A percentile compares a stretch with the other conserved stretches of the same genome.
phyloP scores from a whole-genome alignment of 2,329 filamentous ascomycete species.

The Blastomyces emzantsi region DNA sequence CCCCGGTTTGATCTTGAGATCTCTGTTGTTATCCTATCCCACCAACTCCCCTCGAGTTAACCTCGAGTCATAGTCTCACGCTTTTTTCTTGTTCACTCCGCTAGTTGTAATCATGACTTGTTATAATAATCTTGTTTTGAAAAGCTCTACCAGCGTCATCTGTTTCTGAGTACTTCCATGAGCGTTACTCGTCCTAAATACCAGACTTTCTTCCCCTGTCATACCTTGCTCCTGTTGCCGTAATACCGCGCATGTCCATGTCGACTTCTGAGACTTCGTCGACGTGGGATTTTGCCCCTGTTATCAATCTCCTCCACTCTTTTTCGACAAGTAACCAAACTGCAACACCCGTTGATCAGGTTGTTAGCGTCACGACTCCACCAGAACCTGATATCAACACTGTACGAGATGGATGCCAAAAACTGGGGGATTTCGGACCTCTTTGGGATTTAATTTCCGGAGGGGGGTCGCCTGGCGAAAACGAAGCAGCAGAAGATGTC shows the following conservation, averaged over 20 bases:
- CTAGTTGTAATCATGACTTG: background rate
- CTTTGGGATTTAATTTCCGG: conserved; percentile 35
- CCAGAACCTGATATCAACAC: conserved; percentile 12
- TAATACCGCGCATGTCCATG: conserved; percentile 16
- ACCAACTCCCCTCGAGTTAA: background rate
- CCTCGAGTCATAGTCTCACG: conserved; percentile 2
- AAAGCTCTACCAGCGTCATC: conserved; percentile 1
- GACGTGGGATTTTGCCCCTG: conserved; percentile 40
- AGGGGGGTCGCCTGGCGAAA: conserved; percentile 14
- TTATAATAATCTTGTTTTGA: background rate
- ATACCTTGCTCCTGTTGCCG: background rate
- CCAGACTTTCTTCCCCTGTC: background rate
- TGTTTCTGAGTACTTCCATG: background rate
- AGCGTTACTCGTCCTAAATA: background rate
- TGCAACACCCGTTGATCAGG: conserved; percentile 9
- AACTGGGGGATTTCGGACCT: conserved; percentile 37
- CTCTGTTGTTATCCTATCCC: background rate
- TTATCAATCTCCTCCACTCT: conserved; percentile 36
- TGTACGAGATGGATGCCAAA: conserved; percentile 14
- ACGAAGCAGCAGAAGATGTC: background rate
- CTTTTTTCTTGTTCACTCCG: background rate
- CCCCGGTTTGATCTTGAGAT: background rate
- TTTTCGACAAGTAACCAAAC: conserved; percentile 21
- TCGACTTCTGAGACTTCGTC: conserved; percentile 22
- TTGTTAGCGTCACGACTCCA: background rate